Conservation (phyloP, 2,329 filamentous ascomycete species). For the Epichloe coenophiala region DNA sequence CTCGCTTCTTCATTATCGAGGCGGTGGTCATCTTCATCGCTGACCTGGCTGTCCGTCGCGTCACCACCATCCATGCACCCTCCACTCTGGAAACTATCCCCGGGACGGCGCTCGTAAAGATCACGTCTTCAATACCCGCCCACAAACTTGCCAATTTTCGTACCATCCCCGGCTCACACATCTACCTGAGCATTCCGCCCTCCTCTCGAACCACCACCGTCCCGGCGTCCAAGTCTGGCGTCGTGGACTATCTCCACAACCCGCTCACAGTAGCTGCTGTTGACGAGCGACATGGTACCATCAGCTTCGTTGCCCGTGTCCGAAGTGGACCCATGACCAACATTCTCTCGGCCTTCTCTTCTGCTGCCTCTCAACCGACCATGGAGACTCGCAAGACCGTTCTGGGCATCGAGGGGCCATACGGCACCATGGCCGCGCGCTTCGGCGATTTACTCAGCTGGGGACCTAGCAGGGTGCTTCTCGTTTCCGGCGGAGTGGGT, state of each 20-base stretch:
- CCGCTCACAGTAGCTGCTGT: slow-evolving; percentile 47
- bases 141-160: slow-evolving; percentile 32
- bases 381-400: slow-evolving; percentile 24
- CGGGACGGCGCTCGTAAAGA: slow-evolving; percentile 41
- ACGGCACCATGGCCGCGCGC: slow-evolving; percentile 43
- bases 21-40: slow-evolving; percentile 37
- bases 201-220: slow-evolving; percentile 28
- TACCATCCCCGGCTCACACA: slow-evolving; percentile 40
- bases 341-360: slow-evolving; percentile 21
- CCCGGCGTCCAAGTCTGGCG: slow-evolving; percentile 22
- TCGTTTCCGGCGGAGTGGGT: slow-evolving; percentile 75
- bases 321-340: slow-evolving; percentile 39
- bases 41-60: slow-evolving; percentile 39
- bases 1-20: slow-evolving; percentile 36
- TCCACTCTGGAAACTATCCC: slow-evolving; percentile 38
- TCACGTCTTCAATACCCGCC: slow-evolving; percentile 33
- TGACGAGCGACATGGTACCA: slow-evolving; percentile 26
- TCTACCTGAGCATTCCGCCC: slow-evolving; percentile 46
- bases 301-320: slow-evolving; percentile 41
- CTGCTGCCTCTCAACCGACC: slow-evolving; percentile 5
- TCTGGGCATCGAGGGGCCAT: slow-evolving; percentile 56
- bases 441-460: slow-evolving; percentile 38
- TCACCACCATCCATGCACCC: slow-evolving; percentile 33
- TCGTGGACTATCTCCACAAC: slow-evolving; percentile 43
- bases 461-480: slow-evolving; percentile 49